Conservation (phyloP, 2,329 filamentous ascomycete species). For the Alternaria brassicicola region DNA sequence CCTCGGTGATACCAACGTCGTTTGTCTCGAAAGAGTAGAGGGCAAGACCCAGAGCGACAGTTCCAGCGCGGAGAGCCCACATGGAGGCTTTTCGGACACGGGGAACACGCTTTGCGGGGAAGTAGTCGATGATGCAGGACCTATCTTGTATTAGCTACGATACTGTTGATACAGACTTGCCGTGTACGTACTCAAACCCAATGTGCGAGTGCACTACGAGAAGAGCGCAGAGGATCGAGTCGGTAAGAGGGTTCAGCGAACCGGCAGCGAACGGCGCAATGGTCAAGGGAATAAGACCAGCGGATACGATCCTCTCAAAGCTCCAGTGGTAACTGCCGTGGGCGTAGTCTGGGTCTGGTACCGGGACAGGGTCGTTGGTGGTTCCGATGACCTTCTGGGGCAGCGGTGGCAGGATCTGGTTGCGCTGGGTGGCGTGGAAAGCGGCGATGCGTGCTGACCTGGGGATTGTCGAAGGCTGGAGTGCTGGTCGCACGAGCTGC, state of each 20-base stretch:
- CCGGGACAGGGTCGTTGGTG: slow-evolving; percentile 81
- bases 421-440: slow-evolving; percentile 83
- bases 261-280: slow-evolving; percentile 91
- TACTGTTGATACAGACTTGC: slow-evolving; percentile 1
- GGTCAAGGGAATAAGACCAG: slow-evolving; percentile 81
- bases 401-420: slow-evolving; percentile 78
- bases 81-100: slow-evolving; percentile 68
- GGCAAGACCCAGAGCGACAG: slow-evolving; percentile 81
- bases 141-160: slow-evolving; percentile 45
- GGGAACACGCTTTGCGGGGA: slow-evolving; percentile 74
- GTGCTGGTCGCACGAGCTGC: slow-evolving; percentile 47
- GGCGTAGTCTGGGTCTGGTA: slow-evolving; percentile 73
- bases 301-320: slow-evolving; percentile 82
- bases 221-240: slow-evolving; percentile 82
- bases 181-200: slow-evolving; percentile 75
- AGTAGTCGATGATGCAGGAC: slow-evolving; percentile 85
- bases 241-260: slow-evolving; percentile 85
- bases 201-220: slow-evolving; percentile 94
- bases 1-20: slow-evolving; percentile 92
- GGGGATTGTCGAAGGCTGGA: slow-evolving; percentile 51
- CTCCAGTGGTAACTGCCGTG: slow-evolving; percentile 99
- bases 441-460: slow-evolving; percentile 66
- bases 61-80: slow-evolving; percentile 81
- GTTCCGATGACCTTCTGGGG: slow-evolving; percentile 85
- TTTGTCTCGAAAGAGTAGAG: slow-evolving; percentile 99